Base-by-base conservation (phyloP, 352 stramenopile genomes). In the Phytophthora foliorum region DNA sequence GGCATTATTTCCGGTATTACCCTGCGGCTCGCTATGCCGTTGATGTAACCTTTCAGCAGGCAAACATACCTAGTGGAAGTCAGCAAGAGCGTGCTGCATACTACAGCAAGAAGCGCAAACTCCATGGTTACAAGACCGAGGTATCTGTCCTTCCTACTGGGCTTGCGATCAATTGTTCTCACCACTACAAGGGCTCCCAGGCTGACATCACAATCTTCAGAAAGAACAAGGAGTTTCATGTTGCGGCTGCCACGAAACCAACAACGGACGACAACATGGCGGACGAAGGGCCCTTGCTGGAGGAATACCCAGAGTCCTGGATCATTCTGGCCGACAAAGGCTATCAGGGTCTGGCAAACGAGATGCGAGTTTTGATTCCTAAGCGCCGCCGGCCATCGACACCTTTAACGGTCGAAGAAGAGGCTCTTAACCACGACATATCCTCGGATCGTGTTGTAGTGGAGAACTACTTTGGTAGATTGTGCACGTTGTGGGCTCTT, bases 71-170 rank as follows among this genome's bases (percentile, higher is more conserved):
- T 16, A 32, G 21, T n/a, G 44, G 44, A 29, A 50, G 8, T 31
- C 21, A 54, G 22, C 48, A 39, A 54, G 48, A 54, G 9, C 48
- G 27, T 2, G 46, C 46, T 32, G 8, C 24, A 10, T 54, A 54
- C 27, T 41, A 39, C 27, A 54, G 48, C 48, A 39, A 39, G 17
- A 54, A 34, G 45, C 48, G 41, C 17, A 36, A 54, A 24, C 17
- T 54, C 0, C 27, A 25, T 9, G 27, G 48, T 2, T 41, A 25
- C 17, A 39, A 54, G 27, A 39, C 17, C 6, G 48, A 54, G 48
- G 48, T 54, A 6, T 54, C 48, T 24, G 48, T 54, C 7, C 27
- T 54, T 21, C 25, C 48, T 31, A 54, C 24, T 11, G 48, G 48
- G 25, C 24, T 54, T 13, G 48, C 48, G 24, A 39, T 41, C 14